Base-by-base conservation (phyloP, 2,329 filamentous ascomycete genomes). In the Escovopsis sp. region DNA sequence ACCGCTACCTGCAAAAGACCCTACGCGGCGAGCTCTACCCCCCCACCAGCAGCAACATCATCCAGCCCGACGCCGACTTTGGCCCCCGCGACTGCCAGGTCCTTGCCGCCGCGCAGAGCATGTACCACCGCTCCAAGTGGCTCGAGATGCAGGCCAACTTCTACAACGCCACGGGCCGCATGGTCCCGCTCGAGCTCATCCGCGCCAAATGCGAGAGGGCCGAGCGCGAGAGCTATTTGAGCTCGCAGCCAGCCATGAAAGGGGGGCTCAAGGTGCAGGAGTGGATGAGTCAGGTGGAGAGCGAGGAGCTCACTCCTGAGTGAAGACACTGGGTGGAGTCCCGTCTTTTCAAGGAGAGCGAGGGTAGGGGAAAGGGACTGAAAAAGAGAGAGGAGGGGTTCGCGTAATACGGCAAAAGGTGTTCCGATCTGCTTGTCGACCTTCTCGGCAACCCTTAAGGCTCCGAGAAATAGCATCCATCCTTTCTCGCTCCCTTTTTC, bases 71-170 rank as follows among this genome's bases (percentile, higher is more conserved):
- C 21, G 44, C 41, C 16, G 36, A 46, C 41, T 49, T 55, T 25
- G 42, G 44, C 33, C 39, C 46, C 34, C 42, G 42, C 15, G 57
- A 61, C 39, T 55, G 54, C 25, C 44, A 49, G 12, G 45, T 61
- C 4, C 50, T 65, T 4, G 57, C 50, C 2, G 37, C 52, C 6
- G 43, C 60, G 2, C 52, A 58, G 19, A 52, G 50, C 39, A 49
- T 51, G 35, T 48, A 53, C 27, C 49, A 52, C 32, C 45, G 41
- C 15, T 47, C 48, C 19, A 50, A 50, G 17, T 63, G 58, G 56
- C 48, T 62, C 1, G 55, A 62, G 39, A 56, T 63, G 48, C 61
- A 65, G 40, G 57, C 60, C 21, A 56, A 55, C 33, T 63, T 65
- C 36, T 58, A 50, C 45, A 63, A 64, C 38, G 55, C 47, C 31